Conservation (phyloP, 768 basidiomycete genomes). For the Kwoniella dejecticola region DNA sequence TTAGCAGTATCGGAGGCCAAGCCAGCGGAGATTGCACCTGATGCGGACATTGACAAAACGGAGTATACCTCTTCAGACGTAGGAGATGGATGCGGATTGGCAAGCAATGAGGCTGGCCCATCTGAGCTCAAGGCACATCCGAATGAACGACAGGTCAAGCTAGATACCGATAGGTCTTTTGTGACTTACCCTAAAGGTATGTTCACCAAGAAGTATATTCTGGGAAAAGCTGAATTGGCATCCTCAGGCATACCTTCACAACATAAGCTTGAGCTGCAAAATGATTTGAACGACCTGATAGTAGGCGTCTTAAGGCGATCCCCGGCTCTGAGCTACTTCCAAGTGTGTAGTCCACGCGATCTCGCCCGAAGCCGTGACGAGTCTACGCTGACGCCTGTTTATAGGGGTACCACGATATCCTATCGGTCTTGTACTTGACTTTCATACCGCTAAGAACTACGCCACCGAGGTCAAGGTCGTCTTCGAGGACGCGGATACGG, state of each 20-base stretch:
- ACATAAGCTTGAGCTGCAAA: constrained; percentile 62
- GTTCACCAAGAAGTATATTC: constrained; percentile 24
- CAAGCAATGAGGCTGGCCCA: constrained; percentile 9
- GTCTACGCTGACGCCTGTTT: neutral
- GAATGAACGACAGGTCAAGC: constrained; percentile 82
- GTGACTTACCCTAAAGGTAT: constrained; percentile 88
- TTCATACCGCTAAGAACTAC: constrained; percentile 39
- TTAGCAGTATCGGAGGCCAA: no score
- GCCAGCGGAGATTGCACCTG: no score
- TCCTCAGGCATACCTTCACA: constrained; percentile 48
- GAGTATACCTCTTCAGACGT: no score
- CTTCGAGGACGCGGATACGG: constrained; percentile 11
- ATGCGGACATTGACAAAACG: no score
- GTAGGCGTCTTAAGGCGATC: constrained; percentile 73
- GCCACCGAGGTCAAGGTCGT: constrained; percentile 8
- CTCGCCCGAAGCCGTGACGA: neutral
- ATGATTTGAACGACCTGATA: constrained; percentile 70
- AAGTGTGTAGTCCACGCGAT: constrained; percentile 58
- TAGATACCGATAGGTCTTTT: constrained; percentile 91
- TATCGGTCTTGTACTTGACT: constrained; percentile 67
- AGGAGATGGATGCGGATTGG: no score
- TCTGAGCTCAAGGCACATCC: constrained; percentile 5
- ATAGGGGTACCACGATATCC: constrained; percentile 90
- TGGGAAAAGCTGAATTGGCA: neutral
- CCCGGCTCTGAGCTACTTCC: constrained; percentile 78